Conservation (phyloP, 2,329 filamentous ascomycete genomes). For the Trichothecium sympodiale region DNA sequence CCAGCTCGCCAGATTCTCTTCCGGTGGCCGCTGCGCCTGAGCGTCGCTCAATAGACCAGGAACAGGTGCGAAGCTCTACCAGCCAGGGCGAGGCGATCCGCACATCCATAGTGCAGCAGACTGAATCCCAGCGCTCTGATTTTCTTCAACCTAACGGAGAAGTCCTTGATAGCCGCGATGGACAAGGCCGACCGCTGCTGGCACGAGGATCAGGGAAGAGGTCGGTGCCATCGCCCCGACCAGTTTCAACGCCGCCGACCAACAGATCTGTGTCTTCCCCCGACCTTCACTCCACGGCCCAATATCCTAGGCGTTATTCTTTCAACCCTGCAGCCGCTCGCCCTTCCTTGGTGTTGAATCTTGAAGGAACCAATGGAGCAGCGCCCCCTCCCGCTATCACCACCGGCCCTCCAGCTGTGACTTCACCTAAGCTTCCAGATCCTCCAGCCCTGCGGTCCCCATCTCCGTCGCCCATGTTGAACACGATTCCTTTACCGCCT, state of each 20-base stretch:
- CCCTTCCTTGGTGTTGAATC: conserved; percentile 31
- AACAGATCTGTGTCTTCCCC: conserved; percentile 24
- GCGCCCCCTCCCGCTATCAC: conserved; percentile 10
- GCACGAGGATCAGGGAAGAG: conserved; percentile 16
- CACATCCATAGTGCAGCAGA: conserved; percentile 16
- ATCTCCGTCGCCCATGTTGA: conserved; percentile 37
- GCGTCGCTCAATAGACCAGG: conserved; percentile 24
- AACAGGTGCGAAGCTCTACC: conserved; percentile 15
- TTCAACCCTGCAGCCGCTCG: conserved; percentile 34
- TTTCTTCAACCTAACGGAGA: conserved; percentile 12
- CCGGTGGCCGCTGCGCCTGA: conserved; percentile 34
- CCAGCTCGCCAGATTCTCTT: conserved; percentile 45
- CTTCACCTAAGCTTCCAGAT: conserved; percentile 2
- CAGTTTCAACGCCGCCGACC: conserved; percentile 42
- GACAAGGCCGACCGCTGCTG: neutral
- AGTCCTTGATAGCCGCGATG: neutral
- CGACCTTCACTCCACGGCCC: conserved; percentile 12
- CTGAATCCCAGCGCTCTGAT: conserved; percentile 9
- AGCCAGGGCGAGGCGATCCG: conserved; percentile 19
- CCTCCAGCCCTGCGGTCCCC: neutral
- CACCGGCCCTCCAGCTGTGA: conserved; percentile 12
- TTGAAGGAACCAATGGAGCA: conserved; percentile 12
- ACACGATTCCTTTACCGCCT: conserved; percentile 49
- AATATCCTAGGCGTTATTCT: conserved; percentile 35
- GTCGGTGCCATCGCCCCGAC: conserved; percentile 24